Evolutionary conservation across 2,329 filamentous ascomycete genomes (phyloP).

Genomic region (Fusarium sp.): DNA sequence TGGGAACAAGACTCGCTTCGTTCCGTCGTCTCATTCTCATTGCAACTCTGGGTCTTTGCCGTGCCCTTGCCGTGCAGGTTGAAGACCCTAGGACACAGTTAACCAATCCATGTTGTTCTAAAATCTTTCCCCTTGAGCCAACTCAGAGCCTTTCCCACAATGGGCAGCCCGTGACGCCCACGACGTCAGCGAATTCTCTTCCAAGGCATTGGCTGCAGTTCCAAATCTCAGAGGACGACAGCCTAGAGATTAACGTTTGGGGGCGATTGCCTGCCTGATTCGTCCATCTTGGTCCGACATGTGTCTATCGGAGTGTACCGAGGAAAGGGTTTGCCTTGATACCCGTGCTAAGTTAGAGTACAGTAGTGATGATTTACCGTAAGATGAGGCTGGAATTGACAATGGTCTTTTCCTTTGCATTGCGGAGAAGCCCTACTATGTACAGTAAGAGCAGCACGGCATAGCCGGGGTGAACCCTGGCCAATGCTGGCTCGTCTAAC

Average conservation of each 20-base stretch:
- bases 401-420: slow-evolving; percentile 20
- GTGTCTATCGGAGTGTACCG: slow-evolving; percentile 35
- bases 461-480: slow-evolving; percentile 39
- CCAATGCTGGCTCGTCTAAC: slow-evolving; percentile 15
- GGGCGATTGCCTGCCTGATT: slow-evolving; percentile 21
- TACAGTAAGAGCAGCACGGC: slow-evolving; percentile 14
- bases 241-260: slow-evolving; percentile 37
- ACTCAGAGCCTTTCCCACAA: slow-evolving; percentile 39
- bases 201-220: slow-evolving; percentile 17
- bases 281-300: slow-evolving; percentile 23
- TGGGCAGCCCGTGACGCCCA: slow-evolving; percentile 35
- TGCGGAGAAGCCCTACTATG: slow-evolving; percentile 35
- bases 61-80: slow-evolving; percentile 22
- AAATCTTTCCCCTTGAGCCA: slow-evolving; percentile 40
- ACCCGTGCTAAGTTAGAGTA: neutral
- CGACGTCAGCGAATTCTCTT: slow-evolving; percentile 37
- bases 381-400: slow-evolving; percentile 28
- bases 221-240: slow-evolving; percentile 21
- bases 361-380: slow-evolving; percentile 20
- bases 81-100: slow-evolving; percentile 24
- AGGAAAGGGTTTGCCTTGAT: slow-evolving; percentile 7
- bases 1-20: neutral
- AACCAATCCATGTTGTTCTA: slow-evolving; percentile 30
- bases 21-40: slow-evolving; percentile 18
- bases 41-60: slow-evolving; percentile 33